phyloP scores from a whole-genome alignment of 257 asterid genomes.

The Echites panduratus region DNA sequence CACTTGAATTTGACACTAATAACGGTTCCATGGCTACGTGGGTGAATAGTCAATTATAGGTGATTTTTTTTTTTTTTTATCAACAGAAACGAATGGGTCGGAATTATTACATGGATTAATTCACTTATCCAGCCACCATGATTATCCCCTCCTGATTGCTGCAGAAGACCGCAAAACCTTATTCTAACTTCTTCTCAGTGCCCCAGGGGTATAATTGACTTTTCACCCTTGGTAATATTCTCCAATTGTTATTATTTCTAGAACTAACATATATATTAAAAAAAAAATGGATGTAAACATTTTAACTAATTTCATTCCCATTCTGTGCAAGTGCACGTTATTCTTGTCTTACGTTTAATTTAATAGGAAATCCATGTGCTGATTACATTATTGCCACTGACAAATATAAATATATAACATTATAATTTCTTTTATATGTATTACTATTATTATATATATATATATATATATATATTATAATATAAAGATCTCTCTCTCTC shows the following conservation, averaged over 20 bases:
- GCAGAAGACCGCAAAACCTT: neutral
- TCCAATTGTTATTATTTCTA: neutral
- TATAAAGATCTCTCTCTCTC: no score
- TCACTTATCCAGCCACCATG: neutral
- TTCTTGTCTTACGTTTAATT: neutral
- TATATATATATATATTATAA: no score
- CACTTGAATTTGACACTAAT: no score
- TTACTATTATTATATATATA: no score
- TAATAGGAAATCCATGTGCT: constrained; percentile 15
- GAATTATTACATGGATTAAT: no score
- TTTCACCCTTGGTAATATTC: constrained; percentile 5
- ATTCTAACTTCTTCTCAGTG: constrained; percentile 3
- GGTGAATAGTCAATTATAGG: no score
- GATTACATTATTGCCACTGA: constrained; percentile 10
- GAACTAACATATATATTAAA: no score
- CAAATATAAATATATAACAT: no score
- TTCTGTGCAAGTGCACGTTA: neutral
- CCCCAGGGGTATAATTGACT: neutral
- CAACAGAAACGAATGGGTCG: no score
- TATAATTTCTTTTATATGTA: no score
- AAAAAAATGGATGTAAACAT: neutral
- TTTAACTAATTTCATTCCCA: neutral
- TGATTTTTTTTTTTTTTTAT: no score
- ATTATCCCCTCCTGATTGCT: neutral
- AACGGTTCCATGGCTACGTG: no score